Evolutionary conservation across 2,329 filamentous ascomycete species (phyloP), one percentile per base, ranked within the genome.

Genomic region (Alternaria angustiovoidea): DNA sequence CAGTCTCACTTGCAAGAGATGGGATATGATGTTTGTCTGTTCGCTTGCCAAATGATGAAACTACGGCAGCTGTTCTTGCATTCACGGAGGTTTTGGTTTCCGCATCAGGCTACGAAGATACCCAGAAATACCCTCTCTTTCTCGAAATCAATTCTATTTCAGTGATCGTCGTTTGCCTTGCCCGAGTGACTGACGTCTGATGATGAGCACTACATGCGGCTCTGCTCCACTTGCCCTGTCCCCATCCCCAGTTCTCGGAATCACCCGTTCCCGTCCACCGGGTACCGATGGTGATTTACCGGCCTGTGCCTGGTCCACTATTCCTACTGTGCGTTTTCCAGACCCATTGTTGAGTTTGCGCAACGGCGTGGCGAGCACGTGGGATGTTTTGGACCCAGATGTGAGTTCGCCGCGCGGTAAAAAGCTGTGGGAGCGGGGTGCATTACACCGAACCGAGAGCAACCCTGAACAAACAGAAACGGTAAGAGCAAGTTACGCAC

Each of bases 381-480:
- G 51, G 51, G 36, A 49, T 54, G 56, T 43, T 44, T 54, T 49
- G 22, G 48, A 49, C 56, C 38, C 56, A 48, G 24, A 44, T 32
- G 18, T 59, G 51, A 49, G 51, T 42, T 54, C 51, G 36, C 44
- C 56, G 56, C 51, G 51, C 56, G 56, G 43, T 51, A 24, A 39
- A 41, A 38, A 18, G 49, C 34, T 51, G 34, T 24, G 22, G 24
- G 49, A 41, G 49, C n/a, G 49, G 49, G 36, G 24, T 36, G 36
- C 24, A 41, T 51, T 30, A 7, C n/a, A 0, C 49, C 49, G 34
- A 51, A 2, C 49, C 49, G 49, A 14, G 0, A 26, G 7, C 30
- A 36, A 49, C 46, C 46, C 46, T 38, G 46, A 26, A 16, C 46
- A 4, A 14, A 26, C 30, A 1, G 7, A 36, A 7, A 18, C 8